These are phyloP conservation scores for Scedosporium boydii DNA, from an alignment of 2,329 filamentous ascomycete species.

Conservation along the genomic window DNA sequence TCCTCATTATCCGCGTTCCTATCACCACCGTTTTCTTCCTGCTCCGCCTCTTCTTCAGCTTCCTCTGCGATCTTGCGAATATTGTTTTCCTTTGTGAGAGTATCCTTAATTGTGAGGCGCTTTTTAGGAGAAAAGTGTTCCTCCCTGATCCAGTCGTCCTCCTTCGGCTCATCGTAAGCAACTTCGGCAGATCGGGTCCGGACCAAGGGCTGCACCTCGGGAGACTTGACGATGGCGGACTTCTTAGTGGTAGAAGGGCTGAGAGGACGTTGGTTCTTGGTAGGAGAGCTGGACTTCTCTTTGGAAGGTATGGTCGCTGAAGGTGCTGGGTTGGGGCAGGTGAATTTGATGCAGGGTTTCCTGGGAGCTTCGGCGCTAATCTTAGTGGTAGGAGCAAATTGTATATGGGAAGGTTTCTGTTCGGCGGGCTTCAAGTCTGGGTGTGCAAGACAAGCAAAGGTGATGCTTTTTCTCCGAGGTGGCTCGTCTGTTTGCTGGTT, in stretches of 20 bases:
- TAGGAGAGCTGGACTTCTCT: slow-evolving; percentile 21
- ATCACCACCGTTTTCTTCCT: slow-evolving; percentile 56
- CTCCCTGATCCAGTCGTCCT: slow-evolving; percentile 82
- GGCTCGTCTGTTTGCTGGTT: neutral
- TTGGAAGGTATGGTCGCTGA: neutral
- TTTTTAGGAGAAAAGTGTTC: slow-evolving; percentile 53
- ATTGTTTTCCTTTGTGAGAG: slow-evolving; percentile 77
- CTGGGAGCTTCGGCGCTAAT: slow-evolving; percentile 31
- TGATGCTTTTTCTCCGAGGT: slow-evolving; percentile 10
- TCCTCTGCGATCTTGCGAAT: slow-evolving; percentile 82
- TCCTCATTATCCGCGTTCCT: slow-evolving; percentile 35
- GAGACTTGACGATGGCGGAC: too few relatives aligned
- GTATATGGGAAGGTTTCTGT: slow-evolving; percentile 16
- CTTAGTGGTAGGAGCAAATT: slow-evolving; percentile 47
- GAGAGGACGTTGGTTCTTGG: neutral
- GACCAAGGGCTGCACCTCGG: too few relatives aligned
- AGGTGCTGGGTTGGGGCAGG: slow-evolving; percentile 54
- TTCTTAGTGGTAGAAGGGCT: neutral
- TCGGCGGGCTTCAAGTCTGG: slow-evolving; percentile 14
- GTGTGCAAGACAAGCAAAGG: slow-evolving; percentile 9
- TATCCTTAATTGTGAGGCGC: slow-evolving; percentile 82
- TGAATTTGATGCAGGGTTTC: slow-evolving; percentile 89
- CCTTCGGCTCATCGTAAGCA: slow-evolving; percentile 73
- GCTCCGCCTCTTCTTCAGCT: slow-evolving; percentile 77
- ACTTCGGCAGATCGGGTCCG: slow-evolving; percentile 56